Percentiles rank a stretch among this genome's conserved stretches.
Evolutionary conservation across 2,329 filamentous ascomycete species (phyloP).

Genomic region (Trichoderma sp.): DNA sequence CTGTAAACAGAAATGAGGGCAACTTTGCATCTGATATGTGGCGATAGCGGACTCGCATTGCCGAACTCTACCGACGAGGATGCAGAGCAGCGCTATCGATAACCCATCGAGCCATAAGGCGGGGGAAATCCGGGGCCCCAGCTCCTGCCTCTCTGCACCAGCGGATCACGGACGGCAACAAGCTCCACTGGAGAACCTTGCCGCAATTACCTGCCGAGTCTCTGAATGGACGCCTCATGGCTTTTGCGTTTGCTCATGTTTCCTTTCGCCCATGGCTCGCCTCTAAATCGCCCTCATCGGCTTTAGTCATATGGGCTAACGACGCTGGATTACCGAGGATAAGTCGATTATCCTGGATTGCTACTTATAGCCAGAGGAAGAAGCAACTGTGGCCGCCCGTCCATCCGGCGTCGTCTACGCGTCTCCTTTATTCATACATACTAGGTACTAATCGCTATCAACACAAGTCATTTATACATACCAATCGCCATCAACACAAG

Average conservation of each 20-base stretch:
- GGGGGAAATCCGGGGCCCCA: constrained; percentile 13
- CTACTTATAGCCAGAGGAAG: background rate
- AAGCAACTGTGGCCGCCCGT: background rate
- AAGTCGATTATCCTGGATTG: background rate
- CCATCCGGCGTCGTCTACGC: too few species aligned
- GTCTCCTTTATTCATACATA: too few species aligned
- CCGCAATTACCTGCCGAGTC: background rate
- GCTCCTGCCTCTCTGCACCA: background rate
- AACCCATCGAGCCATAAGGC: background rate
- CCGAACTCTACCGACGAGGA: background rate
- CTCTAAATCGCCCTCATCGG: background rate
- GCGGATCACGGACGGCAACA: background rate
- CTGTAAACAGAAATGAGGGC: background rate
- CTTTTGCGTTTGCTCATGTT: background rate
- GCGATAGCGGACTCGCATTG: background rate
- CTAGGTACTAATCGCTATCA: too few species aligned
- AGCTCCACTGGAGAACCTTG: constrained; percentile 1
- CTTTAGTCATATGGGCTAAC: constrained; percentile 11
- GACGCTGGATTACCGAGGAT: constrained; percentile 1
- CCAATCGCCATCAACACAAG: background rate
- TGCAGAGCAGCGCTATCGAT: background rate
- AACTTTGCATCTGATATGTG: background rate
- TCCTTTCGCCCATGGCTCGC: background rate
- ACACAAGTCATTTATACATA: background rate
- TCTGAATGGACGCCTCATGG: background rate